Percentiles rank a stretch among this genome's conserved stretches.
These are phyloP conservation scores for Millerozyma acaciae DNA, from an alignment of 805 yeast species.

Conservation along the genomic window DNA sequence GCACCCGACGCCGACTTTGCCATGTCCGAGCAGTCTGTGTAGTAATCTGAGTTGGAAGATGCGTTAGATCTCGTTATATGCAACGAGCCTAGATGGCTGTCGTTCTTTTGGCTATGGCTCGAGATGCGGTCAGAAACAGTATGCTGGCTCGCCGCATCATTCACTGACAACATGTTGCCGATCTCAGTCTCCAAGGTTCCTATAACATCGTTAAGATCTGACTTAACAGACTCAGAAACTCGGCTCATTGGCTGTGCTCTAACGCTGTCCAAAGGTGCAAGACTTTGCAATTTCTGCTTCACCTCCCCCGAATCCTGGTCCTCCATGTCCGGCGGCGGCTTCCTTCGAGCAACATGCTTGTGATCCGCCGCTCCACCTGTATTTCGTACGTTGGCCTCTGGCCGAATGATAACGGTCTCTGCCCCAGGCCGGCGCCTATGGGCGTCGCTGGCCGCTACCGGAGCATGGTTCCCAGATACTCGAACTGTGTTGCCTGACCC, in stretches of 20 bases:
- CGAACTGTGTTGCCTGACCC: background rate
- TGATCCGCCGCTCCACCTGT: background rate
- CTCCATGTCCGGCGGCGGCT: conserved; percentile 8
- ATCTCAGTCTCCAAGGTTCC: conserved; percentile 22
- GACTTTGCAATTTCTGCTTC: background rate
- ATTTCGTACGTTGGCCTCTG: too few relatives aligned
- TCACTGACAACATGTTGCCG: too few relatives aligned
- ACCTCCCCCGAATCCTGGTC: conserved; percentile 1
- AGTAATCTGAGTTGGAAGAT: background rate
- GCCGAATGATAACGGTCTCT: background rate
- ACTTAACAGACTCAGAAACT: conserved; percentile 1
- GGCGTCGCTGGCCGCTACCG: background rate
- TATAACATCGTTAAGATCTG: conserved; percentile 18
- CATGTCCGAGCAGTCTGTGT: background rate
- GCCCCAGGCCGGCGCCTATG: background rate
- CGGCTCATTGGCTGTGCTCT: conserved; percentile 1
- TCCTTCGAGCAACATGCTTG: conserved; percentile 3
- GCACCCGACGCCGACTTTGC: too few relatives aligned
- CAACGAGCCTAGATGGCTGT: too few relatives aligned
- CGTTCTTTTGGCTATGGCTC: too few relatives aligned
- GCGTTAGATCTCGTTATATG: background rate
- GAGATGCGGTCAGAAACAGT: too few relatives aligned
- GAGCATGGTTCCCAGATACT: background rate
- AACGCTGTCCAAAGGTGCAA: conserved; percentile 1
- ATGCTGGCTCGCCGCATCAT: too few relatives aligned